These are phyloP conservation scores for Cichorium intybus DNA, from an alignment of 140 eudicot genomes.

Conservation along the genomic window DNA sequence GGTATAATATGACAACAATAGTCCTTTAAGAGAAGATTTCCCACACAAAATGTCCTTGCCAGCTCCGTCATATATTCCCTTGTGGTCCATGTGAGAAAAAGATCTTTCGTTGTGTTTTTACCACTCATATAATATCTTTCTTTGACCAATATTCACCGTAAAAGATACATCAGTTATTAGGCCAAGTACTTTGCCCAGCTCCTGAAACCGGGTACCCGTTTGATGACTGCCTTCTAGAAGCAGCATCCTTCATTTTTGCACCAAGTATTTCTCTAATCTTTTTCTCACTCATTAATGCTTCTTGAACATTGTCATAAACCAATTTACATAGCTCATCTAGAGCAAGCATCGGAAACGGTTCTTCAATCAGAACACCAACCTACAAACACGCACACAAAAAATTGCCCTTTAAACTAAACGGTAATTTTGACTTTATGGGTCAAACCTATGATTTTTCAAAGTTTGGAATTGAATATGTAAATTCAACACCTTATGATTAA, in stretches of 20 bases:
- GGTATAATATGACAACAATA: neutral
- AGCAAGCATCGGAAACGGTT: conserved; percentile 96
- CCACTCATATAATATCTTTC: too few relatives aligned
- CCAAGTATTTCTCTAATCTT: conserved; percentile 45
- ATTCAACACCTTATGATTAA: neutral
- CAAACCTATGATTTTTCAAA: neutral
- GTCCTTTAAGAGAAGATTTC: too few relatives aligned
- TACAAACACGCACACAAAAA: conserved; percentile 21
- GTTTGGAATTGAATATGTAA: neutral
- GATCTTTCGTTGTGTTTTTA: too few relatives aligned
- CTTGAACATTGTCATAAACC: conserved; percentile 58
- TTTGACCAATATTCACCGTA: too few relatives aligned
- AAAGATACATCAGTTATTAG: conserved; percentile 20
- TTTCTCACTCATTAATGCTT: conserved; percentile 58
- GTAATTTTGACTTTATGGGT: conserved; percentile 5
- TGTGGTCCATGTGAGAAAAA: too few relatives aligned
- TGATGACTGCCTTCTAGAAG: conserved; percentile 32
- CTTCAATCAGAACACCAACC: conserved; percentile 99
- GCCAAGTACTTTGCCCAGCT: conserved; percentile 33
- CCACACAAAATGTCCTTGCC: too few relatives aligned
- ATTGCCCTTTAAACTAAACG: neutral
- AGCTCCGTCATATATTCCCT: too few relatives aligned
- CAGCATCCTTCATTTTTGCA: conserved; percentile 42
- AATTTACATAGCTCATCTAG: conserved; percentile 77
- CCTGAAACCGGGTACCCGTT: conserved; percentile 67